Conservation (phyloP, 768 basidiomycete species). For the Rhizopogon rudus region DNA sequence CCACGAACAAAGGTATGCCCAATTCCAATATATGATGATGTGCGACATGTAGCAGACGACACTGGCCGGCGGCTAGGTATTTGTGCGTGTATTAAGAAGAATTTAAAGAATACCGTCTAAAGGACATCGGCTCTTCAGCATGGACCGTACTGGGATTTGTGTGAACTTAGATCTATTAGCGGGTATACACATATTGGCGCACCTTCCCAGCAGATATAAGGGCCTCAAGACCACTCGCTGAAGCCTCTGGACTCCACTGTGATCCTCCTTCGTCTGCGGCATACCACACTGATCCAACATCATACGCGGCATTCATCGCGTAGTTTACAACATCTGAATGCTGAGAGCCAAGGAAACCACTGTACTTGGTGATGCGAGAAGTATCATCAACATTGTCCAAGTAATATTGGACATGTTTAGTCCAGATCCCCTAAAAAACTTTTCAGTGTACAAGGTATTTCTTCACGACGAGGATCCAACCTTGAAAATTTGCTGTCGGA, state of each 20-base stretch:
- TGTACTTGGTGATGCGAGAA: slow-evolving; percentile 39
- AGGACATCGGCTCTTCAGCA: neutral
- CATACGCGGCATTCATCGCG: slow-evolving; percentile 32
- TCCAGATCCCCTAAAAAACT: slow-evolving; percentile 38
- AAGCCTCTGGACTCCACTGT: slow-evolving; percentile 23
- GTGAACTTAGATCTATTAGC: neutral
- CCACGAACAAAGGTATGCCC: no score
- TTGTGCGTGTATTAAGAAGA: no score
- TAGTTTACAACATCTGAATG: slow-evolving; percentile 32
- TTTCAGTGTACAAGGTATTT: neutral
- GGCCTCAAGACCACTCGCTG: slow-evolving; percentile 26
- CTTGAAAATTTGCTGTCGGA: slow-evolving; percentile 28
- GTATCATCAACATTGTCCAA: slow-evolving; percentile 40
- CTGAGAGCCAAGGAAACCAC: slow-evolving; percentile 29
- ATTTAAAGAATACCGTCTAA: neutral
- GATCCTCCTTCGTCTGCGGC: slow-evolving; percentile 22
- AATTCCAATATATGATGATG: no score
- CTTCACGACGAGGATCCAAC: slow-evolving; percentile 1
- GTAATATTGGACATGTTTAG: slow-evolving; percentile 47
- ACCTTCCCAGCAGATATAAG: slow-evolving; percentile 24
- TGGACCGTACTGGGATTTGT: slow-evolving; percentile 13
- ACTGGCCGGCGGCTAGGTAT: no score
- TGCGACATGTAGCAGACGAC: no score
- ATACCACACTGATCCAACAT: slow-evolving; percentile 37
- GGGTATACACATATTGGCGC: slow-evolving; percentile 2